These are phyloP conservation scores for Drechslera avenae DNA, from an alignment of 2,329 filamentous ascomycete species.

Conservation along the genomic window DNA sequence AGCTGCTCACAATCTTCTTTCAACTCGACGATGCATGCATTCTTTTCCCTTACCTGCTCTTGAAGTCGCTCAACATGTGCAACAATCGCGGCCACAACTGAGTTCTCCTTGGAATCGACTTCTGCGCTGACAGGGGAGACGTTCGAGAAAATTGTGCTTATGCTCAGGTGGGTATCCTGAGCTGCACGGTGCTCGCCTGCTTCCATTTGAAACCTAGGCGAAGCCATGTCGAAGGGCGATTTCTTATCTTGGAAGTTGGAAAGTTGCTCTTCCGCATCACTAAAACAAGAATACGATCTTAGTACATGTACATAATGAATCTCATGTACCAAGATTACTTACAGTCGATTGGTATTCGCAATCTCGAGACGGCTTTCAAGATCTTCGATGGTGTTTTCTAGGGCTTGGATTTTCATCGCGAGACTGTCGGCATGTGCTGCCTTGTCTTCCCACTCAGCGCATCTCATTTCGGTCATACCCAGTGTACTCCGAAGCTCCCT, in stretches of 20 bases:
- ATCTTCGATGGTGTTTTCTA: constrained; percentile 47
- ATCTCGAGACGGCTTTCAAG: constrained; percentile 48
- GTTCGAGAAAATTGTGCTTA: constrained; percentile 39
- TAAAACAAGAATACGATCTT: too few relatives aligned
- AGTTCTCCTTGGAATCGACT: constrained; percentile 27
- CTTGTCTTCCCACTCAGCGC: constrained; percentile 37
- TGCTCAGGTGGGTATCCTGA: constrained; percentile 28
- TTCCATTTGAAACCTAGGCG: constrained; percentile 12
- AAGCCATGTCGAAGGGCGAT: constrained; percentile 32
- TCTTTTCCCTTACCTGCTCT: constrained; percentile 40
- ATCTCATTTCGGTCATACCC: constrained; percentile 41
- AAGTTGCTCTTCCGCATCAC: constrained; percentile 48
- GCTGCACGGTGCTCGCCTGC: not conserved
- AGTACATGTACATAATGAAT: too few relatives aligned
- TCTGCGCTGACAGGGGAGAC: constrained; percentile 21
- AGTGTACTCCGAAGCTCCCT: constrained; percentile 36
- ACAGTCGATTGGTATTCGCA: constrained; percentile 49
- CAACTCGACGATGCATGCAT: constrained; percentile 31
- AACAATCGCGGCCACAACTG: constrained; percentile 32
- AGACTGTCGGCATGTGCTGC: constrained; percentile 33
- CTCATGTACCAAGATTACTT: too few relatives aligned
- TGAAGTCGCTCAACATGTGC: constrained; percentile 41
- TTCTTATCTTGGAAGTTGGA: constrained; percentile 37
- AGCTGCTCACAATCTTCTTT: constrained; percentile 28
- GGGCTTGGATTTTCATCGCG: constrained; percentile 32